Base-by-base conservation (phyloP, 805 yeast genomes). In the Zygosaccharomyces lentus region DNA sequence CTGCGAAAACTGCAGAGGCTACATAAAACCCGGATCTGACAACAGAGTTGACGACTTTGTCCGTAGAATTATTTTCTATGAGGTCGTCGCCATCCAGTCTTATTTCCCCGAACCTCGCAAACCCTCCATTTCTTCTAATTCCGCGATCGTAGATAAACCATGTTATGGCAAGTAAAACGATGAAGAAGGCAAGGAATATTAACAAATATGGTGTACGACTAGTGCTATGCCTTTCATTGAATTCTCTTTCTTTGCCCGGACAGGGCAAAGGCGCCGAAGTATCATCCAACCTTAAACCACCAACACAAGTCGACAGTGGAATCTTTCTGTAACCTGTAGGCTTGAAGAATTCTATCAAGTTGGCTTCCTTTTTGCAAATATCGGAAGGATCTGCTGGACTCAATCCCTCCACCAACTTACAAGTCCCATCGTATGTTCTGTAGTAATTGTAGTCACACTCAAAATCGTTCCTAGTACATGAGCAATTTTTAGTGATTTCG, bases 271-370 rank as follows among this genome's bases (percentile, higher is more conserved):
- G 73, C 15, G 69, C 74, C 64, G 81, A 77, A 2, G 56, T 43
- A 5, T 76, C 72, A 59, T 87, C 97, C 43, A 87, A 75, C 47
- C 75, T 72, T 45, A 78, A 66, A 3, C 98, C 98, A 17, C 88
- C 95, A 36, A 70, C 74, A 70, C 99, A 93, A 0, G 96, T 87
- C 9, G 93, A 82, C 46, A 86, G 62, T 1, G 96, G 93, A 23
- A 90, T 76, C 56, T 80, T 81, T 62, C 99, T 79, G 65, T 93
- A 93, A 0, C 98, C 99, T 0, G 98, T 89, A 12, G 96, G 88
- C 54, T 83, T 83, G 73, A 81, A 87, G 63, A 80, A 90, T 61
- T 87, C 89, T 50, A 81, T 70, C 1, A 75, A 73, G 35, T 73
- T 74, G 3, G 78, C 71, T 46, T 74, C 71, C 45, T 70, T 72